A percentile compares a stretch with the other conserved stretches of the same genome.
These are phyloP conservation scores for Hanseniaspora gamundiae DNA, from an alignment of 1,139 yeast genomes.

Conservation along the genomic window DNA sequence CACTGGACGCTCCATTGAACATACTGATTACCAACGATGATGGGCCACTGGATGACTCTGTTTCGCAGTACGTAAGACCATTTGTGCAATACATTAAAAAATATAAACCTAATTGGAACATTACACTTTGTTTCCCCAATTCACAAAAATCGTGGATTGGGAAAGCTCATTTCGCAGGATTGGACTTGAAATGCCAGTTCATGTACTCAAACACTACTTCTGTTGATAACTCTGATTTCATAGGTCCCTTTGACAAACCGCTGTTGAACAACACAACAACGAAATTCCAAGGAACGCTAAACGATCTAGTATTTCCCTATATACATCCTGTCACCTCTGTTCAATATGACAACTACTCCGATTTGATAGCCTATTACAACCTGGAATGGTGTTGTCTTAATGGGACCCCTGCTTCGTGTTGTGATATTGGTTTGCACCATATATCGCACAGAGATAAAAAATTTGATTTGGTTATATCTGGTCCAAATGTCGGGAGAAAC, in stretches of 20 bases:
- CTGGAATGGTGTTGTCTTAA: conserved; percentile 81
- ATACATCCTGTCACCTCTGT: conserved; percentile 1
- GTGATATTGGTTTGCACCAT: conserved; percentile 81
- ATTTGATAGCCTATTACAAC: conserved; percentile 26
- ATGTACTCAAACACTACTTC: conserved; percentile 40
- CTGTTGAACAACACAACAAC: conserved; percentile 20
- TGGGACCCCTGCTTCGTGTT: conserved; percentile 93
- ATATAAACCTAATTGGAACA: conserved; percentile 61
- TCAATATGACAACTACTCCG: conserved; percentile 10
- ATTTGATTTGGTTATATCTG: conserved; percentile 78
- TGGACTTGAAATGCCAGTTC: conserved; percentile 54
- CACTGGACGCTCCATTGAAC: conserved; percentile 6
- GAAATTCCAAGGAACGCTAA: conserved; percentile 7
- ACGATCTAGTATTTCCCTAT: not conserved
- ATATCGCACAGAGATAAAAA: conserved; percentile 29
- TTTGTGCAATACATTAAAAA: conserved; percentile 57
- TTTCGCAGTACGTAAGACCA: conserved; percentile 81
- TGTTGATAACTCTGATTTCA: conserved; percentile 34
- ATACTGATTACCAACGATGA: conserved; percentile 72
- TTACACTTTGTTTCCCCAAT: conserved; percentile 65
- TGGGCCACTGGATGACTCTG: conserved; percentile 73
- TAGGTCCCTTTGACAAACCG: conserved; percentile 52
- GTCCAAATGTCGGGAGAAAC: conserved; percentile 93
- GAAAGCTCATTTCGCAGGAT: conserved; percentile 90
- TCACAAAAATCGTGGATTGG: conserved; percentile 91